A percentile compares a stretch with the other conserved stretches of the same genome.
These are phyloP conservation scores for Cyamopsis tetragonoloba DNA, from an alignment of 306 rosid genomes.

Conservation along the genomic window DNA sequence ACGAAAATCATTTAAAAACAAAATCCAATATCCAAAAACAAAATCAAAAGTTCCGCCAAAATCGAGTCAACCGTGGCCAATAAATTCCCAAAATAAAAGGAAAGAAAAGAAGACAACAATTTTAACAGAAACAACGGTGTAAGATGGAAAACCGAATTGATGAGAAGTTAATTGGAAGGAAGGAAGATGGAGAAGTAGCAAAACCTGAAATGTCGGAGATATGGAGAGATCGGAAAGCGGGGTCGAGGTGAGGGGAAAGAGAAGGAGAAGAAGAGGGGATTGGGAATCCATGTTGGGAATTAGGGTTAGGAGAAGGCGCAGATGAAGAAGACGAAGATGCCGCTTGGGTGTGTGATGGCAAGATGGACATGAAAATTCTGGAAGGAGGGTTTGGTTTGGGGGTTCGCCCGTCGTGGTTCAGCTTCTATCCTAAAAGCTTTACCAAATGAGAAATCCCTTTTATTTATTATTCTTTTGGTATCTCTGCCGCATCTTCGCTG, in stretches of 20 bases:
- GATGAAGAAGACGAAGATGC: constrained; percentile 59
- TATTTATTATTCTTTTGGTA: background rate
- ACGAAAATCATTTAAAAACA: background rate
- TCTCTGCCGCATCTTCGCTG: constrained; percentile 24
- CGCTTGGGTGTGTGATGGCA: constrained; percentile 70
- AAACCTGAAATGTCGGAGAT: constrained; percentile 70
- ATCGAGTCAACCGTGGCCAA: background rate
- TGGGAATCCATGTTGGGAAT: constrained; percentile 59
- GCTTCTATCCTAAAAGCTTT: background rate
- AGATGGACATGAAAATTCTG: constrained; percentile 96
- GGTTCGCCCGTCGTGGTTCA: constrained; percentile 4
- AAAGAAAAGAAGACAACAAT: background rate
- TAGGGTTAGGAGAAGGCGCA: constrained; percentile 46
- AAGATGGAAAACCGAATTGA: background rate
- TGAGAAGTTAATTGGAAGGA: background rate
- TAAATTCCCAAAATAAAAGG: background rate
- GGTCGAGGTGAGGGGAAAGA: constrained; percentile 28
- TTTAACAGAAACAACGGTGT: background rate
- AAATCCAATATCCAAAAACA: background rate
- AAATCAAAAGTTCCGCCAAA: background rate
- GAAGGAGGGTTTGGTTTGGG: constrained; percentile 26
- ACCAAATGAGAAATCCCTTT: background rate
- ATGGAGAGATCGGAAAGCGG: constrained; percentile 49
- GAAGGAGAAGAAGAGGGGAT: constrained; percentile 24
- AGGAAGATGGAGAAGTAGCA: background rate